Base-by-base conservation (phyloP, 257 asterid genomes). In the Nicotiana knightiana region DNA sequence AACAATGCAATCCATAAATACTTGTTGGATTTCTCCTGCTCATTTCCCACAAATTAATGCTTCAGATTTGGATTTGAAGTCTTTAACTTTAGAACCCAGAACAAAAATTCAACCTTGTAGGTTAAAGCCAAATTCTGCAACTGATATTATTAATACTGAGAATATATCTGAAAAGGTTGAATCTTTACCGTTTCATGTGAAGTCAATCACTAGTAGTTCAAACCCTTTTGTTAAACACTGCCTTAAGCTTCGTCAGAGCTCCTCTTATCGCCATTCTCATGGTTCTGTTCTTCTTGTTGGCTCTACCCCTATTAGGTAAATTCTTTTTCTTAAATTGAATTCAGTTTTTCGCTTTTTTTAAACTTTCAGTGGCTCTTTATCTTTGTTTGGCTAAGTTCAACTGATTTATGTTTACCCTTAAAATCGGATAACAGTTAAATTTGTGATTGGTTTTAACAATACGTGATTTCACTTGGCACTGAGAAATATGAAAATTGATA, bases 201-300 rank as follows among this genome's bases (percentile, higher is more conserved):
- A 88, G 35, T 77, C 84, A 83, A 94, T 96, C 67, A 89, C 96
- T 6, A 96, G 99, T 92, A 89, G 97, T 24, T 87, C 98, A 32
- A 96, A 96, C 90, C 93, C 93, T 75, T 94, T 94, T 84, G 93
- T 96, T 8, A 96, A 96, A 79, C 99, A 94, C 87, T 96, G 99
- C 53, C 87, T 94, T 65, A 96, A 94, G 91, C 94, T 96, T 81
- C 97, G 97, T 3, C 92, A 86, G 55, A 93, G 91, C 87, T 91
- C 97, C 79, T 88, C 98, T 73, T 94, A 94, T 82, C 97, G 98
- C 75, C 97, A 90, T 64, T 82, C 85, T 80, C 94, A 94, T 83
- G 97, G 91, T 88, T 89, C 87, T 26, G 95, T 91, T 88, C 91
- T 93, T 79, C 92, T 96, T 65, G 91, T 94, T 12, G 98, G 99